Conservation (phyloP, 805 yeast species). For the Yueomyces sinensis region DNA sequence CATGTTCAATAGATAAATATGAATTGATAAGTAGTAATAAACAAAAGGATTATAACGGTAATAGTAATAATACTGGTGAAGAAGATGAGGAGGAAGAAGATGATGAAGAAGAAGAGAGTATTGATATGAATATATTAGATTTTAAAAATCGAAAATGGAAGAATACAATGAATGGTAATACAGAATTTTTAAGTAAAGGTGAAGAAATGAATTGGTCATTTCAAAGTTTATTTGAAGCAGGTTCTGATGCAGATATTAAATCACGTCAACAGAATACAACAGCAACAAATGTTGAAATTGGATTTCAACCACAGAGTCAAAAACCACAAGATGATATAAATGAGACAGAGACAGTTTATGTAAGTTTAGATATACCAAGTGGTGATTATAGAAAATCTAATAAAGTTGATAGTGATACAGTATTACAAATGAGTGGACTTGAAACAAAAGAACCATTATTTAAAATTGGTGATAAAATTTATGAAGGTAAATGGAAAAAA, state of each 20-base stretch:
- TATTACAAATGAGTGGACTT: constrained; percentile 43
- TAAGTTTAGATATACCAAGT: constrained; percentile 40
- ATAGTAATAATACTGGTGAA: constrained; percentile 2
- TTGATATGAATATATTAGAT: constrained; percentile 2
- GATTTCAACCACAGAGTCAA: constrained; percentile 27
- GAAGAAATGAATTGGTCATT: constrained; percentile 95
- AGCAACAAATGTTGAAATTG: constrained; percentile 1
- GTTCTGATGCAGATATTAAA: constrained; percentile 74
- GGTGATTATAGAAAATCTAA: constrained; percentile 19
- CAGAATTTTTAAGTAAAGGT: constrained; percentile 58
- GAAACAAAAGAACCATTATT: constrained; percentile 42
- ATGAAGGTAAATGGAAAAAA: constrained; percentile 64
- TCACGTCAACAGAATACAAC: constrained; percentile 26
- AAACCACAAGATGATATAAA: constrained; percentile 17
- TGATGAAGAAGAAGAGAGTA: constrained; percentile 1
- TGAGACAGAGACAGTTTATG: constrained; percentile 33
- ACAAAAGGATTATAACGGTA: constrained; percentile 2
- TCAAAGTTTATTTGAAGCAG: constrained; percentile 67
- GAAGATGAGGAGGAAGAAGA: constrained; percentile 10
- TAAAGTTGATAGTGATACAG: constrained; percentile 27
- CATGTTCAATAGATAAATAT: constrained; percentile 72
- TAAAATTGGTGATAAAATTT: constrained; percentile 44
- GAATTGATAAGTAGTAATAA: constrained; percentile 8
- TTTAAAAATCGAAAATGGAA: constrained; percentile 37
- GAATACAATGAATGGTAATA: constrained; percentile 55